These are phyloP conservation scores for Millerozyma miso DNA, from an alignment of 805 yeast species.

Conservation along the genomic window DNA sequence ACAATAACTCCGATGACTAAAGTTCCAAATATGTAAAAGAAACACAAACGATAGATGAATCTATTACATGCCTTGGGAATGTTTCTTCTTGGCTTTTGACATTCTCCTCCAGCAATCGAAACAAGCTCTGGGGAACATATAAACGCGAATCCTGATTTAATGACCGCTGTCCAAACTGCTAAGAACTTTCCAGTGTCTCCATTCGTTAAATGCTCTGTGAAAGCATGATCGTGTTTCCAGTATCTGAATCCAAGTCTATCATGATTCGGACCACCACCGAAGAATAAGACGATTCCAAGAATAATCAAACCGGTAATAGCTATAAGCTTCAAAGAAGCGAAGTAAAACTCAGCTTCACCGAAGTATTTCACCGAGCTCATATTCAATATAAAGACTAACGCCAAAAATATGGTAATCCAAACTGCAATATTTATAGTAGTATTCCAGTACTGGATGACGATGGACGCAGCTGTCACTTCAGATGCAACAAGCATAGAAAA, in stretches of 20 bases:
- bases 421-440: constrained; percentile 26
- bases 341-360: constrained; percentile 37
- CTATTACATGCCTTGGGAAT: constrained; percentile 57
- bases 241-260: constrained; percentile 45
- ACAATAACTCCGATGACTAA: constrained; percentile 39
- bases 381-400: constrained; percentile 22
- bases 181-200: constrained; percentile 62
- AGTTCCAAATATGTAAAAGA: constrained; percentile 37
- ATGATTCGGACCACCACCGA: constrained; percentile 36
- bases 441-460: constrained; percentile 33
- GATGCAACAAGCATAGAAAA: constrained; percentile 31
- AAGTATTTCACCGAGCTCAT: constrained; percentile 26
- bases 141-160: constrained; percentile 64
- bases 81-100: constrained; percentile 30
- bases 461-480: constrained; percentile 33
- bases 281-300: constrained; percentile 31
- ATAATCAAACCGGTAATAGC: constrained; percentile 29
- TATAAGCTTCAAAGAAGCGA: constrained; percentile 29
- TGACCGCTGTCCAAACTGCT: constrained; percentile 59
- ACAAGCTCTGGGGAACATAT: constrained; percentile 62
- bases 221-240: constrained; percentile 32
- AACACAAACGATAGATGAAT: constrained; percentile 48
- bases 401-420: constrained; percentile 35
- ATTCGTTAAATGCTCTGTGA: constrained; percentile 39
- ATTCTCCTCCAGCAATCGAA: constrained; percentile 62